Base-by-base conservation (phyloP, 2,329 filamentous ascomycete species). In the Trichoderma sp. region DNA sequence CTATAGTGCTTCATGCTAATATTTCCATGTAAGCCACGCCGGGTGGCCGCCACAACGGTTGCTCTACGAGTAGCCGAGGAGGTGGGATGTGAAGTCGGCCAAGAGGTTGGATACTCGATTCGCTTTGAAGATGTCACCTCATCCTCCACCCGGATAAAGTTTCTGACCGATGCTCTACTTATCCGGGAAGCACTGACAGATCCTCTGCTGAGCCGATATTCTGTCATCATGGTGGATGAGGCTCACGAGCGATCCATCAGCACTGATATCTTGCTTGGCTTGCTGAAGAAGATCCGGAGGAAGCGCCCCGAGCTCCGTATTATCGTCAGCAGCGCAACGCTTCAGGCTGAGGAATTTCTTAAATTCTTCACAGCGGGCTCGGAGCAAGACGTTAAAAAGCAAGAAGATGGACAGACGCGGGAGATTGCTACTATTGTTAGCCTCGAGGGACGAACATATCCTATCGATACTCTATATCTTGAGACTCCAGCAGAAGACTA, bases 201-300 rank as follows among this genome's bases (percentile, higher is more conserved):
- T 79, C 96, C 96, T 14, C 82, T 98, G 4, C 82, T 99, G 43
- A 96, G 92, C 24, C 88, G 93, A 13, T 99, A 99, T 78, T 96
- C 94, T 0, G 91, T 97, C 56, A 93, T 99, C 74, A 97, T 99
- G 93, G 92, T 99, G 8, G 96, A 99, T 77, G 95, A 98, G 81
- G 96, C 95, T 7, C 96, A 99, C 77, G 95, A 98, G 80, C 87
- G 96, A 66, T 97, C 94, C 60, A 87, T 98, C 70, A 96, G 93
- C 78, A 97, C 94, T 0, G 96, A 99, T 76, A 88, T 99, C 14
- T 84, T 98, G 8, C 86, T 99, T 4, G 95, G 96, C 0, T 83
- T 98, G 16, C 80, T 99, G 49, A 97, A 97, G 79, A 98, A 98
- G 79, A 95, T 99, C 62, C 83, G 89, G 67, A 93, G 88, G 78